These are phyloP conservation scores for Coemansia sp. DNA, from an alignment of 192 early-diverging fungal genomes.

Conservation along the genomic window DNA sequence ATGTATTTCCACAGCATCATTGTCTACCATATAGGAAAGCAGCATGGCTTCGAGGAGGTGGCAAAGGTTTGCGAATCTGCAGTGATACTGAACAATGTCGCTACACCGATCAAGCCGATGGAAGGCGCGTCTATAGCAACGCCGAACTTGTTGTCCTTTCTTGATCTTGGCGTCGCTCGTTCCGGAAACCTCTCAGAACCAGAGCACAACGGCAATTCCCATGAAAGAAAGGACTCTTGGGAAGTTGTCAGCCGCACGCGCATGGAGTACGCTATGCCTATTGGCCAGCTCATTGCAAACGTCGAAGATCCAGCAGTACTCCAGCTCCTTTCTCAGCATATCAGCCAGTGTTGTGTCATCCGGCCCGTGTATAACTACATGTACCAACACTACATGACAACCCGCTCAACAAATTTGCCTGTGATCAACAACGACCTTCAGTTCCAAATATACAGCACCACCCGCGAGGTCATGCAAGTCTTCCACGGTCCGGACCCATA, in stretches of 20 bases:
- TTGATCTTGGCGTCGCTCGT: conserved; percentile 16
- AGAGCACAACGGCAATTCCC: neutral
- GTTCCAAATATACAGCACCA: conserved; percentile 48
- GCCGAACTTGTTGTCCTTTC: conserved; percentile 30
- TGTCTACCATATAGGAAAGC: conserved; percentile 25
- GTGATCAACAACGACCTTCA: conserved; percentile 24
- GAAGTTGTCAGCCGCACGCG: conserved; percentile 1
- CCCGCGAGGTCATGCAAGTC: conserved; percentile 19
- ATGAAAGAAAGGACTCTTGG: conserved; percentile 10
- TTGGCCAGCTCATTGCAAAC: conserved; percentile 28
- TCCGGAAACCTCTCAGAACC: conserved; percentile 18
- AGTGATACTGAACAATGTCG: conserved; percentile 39
- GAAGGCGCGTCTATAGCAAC: neutral
- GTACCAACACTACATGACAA: conserved; percentile 15
- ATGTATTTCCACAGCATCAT: conserved; percentile 36
- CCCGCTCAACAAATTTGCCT: conserved; percentile 9
- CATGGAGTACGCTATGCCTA: conserved; percentile 30
- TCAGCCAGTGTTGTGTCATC: conserved; percentile 26
- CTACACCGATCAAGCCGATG: neutral
- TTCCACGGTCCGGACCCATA: conserved; percentile 11
- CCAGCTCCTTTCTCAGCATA: conserved; percentile 7
- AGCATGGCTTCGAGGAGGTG: conserved; percentile 11
- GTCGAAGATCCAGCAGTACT: conserved; percentile 18
- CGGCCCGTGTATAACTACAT: conserved; percentile 40
- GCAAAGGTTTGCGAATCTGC: conserved; percentile 33